Evolutionary conservation across 495 filamentous ascomycete genomes (phyloP).

Genomic region (Tuber aestivum): DNA sequence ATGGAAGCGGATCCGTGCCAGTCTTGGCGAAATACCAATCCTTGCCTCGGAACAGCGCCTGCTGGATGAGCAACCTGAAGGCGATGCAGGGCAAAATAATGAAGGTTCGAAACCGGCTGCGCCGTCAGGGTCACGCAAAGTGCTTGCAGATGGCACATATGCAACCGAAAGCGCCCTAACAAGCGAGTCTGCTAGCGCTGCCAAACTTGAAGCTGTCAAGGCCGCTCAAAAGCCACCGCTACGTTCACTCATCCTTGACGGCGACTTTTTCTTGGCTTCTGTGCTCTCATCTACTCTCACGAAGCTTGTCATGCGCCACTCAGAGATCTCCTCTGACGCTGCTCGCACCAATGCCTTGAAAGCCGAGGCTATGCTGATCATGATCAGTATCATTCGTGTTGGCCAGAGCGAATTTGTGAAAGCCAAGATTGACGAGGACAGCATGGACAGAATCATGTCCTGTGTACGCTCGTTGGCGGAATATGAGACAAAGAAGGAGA

Average conservation of each 20-base stretch:
- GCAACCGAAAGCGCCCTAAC: constrained; percentile 95
- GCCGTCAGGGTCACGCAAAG: constrained; percentile 77
- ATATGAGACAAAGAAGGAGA: constrained; percentile 78
- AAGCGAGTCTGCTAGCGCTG: constrained; percentile 78
- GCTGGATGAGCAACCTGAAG: constrained; percentile 65
- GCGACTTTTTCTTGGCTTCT: constrained; percentile 93
- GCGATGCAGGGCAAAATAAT: constrained; percentile 51
- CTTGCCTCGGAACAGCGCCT: constrained; percentile 90
- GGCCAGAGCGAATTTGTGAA: constrained; percentile 98
- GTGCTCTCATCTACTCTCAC: constrained; percentile 92
- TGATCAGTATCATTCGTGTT: constrained; percentile 97
- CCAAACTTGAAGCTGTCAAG: constrained; percentile 92
- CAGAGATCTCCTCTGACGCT: constrained; percentile 80
- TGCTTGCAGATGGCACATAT: constrained; percentile 94
- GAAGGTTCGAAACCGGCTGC: constrained; percentile 65
- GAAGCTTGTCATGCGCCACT: constrained; percentile 96
- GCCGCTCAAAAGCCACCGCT: constrained; percentile 94
- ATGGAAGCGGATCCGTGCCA: constrained; percentile 92
- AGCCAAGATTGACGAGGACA: constrained; percentile 95
- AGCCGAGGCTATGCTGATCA: constrained; percentile 97
- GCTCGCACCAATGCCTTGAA: constrained; percentile 89
- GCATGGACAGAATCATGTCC: constrained; percentile 92
- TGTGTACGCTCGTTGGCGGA: constrained; percentile 91
- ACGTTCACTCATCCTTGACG: constrained; percentile 90
- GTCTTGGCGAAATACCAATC: constrained; percentile 95